Conservation (phyloP, 73 alveolate genomes). For the Paramecium primaurelia region DNA sequence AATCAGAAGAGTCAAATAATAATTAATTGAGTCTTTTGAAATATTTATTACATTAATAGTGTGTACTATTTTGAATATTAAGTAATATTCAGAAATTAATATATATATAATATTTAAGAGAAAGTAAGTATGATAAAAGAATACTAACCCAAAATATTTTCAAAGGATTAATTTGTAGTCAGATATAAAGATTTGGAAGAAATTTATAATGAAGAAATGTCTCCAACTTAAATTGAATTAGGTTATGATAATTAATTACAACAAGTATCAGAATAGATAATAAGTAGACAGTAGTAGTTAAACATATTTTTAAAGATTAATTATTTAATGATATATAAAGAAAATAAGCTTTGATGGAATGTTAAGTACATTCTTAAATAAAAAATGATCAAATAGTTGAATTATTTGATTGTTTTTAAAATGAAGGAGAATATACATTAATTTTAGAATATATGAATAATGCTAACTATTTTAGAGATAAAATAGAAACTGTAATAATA, state of each 20-base stretch:
- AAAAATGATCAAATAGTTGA: slow-evolving; percentile 64
- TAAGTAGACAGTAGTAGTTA: neutral
- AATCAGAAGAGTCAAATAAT: neutral
- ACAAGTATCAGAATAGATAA: neutral
- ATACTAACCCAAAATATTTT: neutral
- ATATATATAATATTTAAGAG: neutral
- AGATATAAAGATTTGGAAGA: slow-evolving; percentile 41
- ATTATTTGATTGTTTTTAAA: slow-evolving; percentile 68
- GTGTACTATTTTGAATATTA: neutral
- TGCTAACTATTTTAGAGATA: slow-evolving; percentile 62
- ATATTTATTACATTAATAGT: neutral
- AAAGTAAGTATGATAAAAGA: neutral
- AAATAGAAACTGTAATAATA: slow-evolving; percentile 55
- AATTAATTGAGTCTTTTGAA: neutral
- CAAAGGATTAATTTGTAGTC: neutral
- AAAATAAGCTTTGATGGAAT: slow-evolving; percentile 54
- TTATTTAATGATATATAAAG: neutral
- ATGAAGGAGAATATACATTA: slow-evolving; percentile 55
- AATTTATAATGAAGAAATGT: slow-evolving; percentile 56
- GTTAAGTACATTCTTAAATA: slow-evolving; percentile 66
- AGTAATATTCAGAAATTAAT: neutral
- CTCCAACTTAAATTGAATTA: slow-evolving; percentile 58
- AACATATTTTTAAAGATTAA: neutral
- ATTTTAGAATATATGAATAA: slow-evolving; percentile 69
- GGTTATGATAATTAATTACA: slow-evolving; percentile 28